phyloP scores from a whole-genome alignment of 179 eudicot genomes.

The Sideroxylon spinosum region DNA sequence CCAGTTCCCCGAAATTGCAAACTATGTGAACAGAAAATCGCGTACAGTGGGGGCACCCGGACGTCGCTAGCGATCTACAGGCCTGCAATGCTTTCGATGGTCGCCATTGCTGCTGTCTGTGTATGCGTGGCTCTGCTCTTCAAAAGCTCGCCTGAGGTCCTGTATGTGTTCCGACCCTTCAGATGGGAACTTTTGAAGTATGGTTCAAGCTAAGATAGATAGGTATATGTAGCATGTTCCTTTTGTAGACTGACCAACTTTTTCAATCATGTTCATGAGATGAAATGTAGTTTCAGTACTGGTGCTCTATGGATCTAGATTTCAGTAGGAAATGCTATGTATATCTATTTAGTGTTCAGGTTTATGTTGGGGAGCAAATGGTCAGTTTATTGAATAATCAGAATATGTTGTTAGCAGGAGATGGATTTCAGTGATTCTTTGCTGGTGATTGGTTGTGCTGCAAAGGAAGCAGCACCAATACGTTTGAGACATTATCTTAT shows the following conservation, averaged over 20 bases:
- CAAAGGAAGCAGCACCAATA: too few relatives aligned
- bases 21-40: constrained; percentile 43
- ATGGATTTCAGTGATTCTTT: too few relatives aligned
- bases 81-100: constrained; percentile 81
- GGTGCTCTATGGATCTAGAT: constrained; percentile 12
- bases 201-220: constrained; percentile 51
- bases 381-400: too few relatives aligned
- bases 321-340: background rate
- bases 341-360: background rate
- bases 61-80: constrained; percentile 41
- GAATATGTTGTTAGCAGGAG: too few relatives aligned
- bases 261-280: background rate
- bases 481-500: too few relatives aligned
- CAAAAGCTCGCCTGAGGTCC: constrained; percentile 72
- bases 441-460: too few relatives aligned
- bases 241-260: background rate
- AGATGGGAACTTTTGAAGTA: constrained; percentile 67
- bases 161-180: constrained; percentile 50
- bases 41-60: constrained; percentile 31
- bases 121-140: constrained; percentile 82
- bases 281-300: background rate
- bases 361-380: too few relatives aligned
- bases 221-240: background rate
- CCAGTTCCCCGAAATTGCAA: constrained; percentile 33
- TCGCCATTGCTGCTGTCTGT: constrained; percentile 82